Conservation (phyloP, 371 early-diverging fungal genomes). For the Ordospora colligata region DNA sequence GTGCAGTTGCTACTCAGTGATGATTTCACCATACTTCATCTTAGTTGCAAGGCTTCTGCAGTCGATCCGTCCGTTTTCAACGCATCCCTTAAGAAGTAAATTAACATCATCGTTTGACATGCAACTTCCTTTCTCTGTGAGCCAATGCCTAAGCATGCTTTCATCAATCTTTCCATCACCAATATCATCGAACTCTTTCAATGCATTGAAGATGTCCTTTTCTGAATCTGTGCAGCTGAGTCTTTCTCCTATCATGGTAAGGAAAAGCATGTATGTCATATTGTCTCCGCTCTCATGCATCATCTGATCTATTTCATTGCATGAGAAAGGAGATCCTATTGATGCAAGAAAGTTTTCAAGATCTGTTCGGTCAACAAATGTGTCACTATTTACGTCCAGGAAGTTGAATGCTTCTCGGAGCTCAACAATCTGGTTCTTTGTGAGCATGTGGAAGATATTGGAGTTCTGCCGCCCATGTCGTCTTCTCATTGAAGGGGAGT, state of each 20-base stretch:
- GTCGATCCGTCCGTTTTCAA: constrained; percentile 30
- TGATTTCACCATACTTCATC: constrained; percentile 54
- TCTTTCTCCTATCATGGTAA: constrained; percentile 83
- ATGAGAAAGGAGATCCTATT: constrained; percentile 67
- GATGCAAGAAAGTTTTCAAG: constrained; percentile 72
- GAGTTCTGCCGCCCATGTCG: constrained; percentile 67
- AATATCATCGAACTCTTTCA: constrained; percentile 73
- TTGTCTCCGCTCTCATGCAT: constrained; percentile 70
- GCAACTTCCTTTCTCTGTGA: constrained; percentile 71
- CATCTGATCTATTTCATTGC: constrained; percentile 77
- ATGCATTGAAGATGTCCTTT: constrained; percentile 71
- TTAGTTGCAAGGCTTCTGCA: constrained; percentile 27
- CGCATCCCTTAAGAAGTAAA: constrained; percentile 36
- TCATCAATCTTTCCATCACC: constrained; percentile 71
- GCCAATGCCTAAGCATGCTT: constrained; percentile 68
- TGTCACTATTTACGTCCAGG: constrained; percentile 77
- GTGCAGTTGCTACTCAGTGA: constrained; percentile 6
- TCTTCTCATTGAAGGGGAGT: constrained; percentile 34
- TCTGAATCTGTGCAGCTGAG: constrained; percentile 75
- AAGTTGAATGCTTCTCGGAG: constrained; percentile 84
- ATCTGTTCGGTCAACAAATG: constrained; percentile 72
- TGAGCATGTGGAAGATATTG: constrained; percentile 95
- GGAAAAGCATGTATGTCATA: constrained; percentile 79
- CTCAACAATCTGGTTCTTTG: constrained; percentile 81
- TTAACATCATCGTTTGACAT: constrained; percentile 75